A percentile compares a stretch with the other conserved stretches of the same genome.
Evolutionary conservation across 306 rosid species (phyloP).

Genomic region (Adenanthera pavonina): DNA sequence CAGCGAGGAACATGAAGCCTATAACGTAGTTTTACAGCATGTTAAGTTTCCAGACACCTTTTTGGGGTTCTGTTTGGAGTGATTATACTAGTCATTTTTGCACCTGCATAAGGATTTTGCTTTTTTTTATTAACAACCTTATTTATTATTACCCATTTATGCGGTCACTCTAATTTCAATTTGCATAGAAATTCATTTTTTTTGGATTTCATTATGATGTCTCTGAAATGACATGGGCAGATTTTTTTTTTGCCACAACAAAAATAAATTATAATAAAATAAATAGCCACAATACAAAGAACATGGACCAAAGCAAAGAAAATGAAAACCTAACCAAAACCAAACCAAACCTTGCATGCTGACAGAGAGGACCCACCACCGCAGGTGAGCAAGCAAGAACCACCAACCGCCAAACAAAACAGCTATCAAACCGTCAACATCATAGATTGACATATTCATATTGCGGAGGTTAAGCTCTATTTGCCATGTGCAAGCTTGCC

Average conservation of each 20-base stretch:
- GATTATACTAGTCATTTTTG: constrained; percentile 40
- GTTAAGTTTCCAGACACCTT: constrained; percentile 36
- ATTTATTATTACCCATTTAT: background rate
- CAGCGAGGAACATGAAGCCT: constrained; percentile 59
- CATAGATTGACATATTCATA: background rate
- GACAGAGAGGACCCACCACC: too few relatives aligned
- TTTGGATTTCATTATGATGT: background rate
- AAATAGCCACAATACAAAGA: too few relatives aligned
- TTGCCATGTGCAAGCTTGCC: background rate
- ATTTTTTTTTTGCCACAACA: too few relatives aligned
- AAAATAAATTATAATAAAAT: too few relatives aligned
- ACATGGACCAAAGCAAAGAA: too few relatives aligned
- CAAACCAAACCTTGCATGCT: too few relatives aligned
- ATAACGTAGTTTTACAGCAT: constrained; percentile 54
- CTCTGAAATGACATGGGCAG: background rate
- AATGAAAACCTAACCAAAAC: too few relatives aligned
- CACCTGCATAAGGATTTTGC: constrained; percentile 25
- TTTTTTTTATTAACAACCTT: too few relatives aligned
- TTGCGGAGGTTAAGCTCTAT: too few relatives aligned
- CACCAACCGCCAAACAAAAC: too few relatives aligned
- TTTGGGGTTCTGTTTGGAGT: constrained; percentile 14
- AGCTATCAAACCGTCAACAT: background rate
- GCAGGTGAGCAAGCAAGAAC: too few relatives aligned
- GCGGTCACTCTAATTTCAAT: constrained; percentile 19
- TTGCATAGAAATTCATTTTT: background rate